Base-by-base conservation (phyloP, 345 rosid genomes). In the Sonneratia alba region DNA sequence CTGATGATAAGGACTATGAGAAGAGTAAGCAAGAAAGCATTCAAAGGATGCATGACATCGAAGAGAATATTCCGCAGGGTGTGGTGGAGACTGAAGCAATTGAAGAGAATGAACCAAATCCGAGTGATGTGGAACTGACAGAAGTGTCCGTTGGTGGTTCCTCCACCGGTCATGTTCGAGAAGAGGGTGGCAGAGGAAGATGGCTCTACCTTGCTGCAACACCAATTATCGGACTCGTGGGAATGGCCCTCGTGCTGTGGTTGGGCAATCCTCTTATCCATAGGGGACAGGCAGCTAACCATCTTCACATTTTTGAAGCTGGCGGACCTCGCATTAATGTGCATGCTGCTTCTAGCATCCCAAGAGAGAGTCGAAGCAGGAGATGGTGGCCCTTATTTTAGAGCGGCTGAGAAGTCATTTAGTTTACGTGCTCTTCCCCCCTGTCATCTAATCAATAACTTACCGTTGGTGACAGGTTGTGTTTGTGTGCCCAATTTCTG, bases 321-420 rank as follows among this genome's bases (percentile, higher is more conserved):
- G 57, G 62, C 6, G 18, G 11, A 22, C 69, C 51, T 12, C 79
- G 21, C 49, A 19, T 21, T 59, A 55, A 43, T 19, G 43, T 64
- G 8, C 43, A 47, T 6, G 59, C 79, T 2, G 3, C 14, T 36
- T 47, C 70, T 7, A 61, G 81, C n/a, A 73, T 22, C 77, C 81
- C 76, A 72, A 85, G 90, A 75, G 96, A 72, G 65, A 79, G 72
- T 79, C 79, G 87, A 77, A 81, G 82, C 75, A 81, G 95, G 79
- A 93, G 97, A 75, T 91, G 98, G 97, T 82, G 93, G 88, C 83
- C 89, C 27, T 74, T 85, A 70, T 89, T 87, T 81, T 92, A 57
- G 68, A 32, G 72, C 56, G 43, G 56, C 55, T 22, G 47, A 36
- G 0, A 51, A 19, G 22, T 57, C 64, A 59, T n/a, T 36, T 22